phyloP scores from a whole-genome alignment of 2,329 filamentous ascomycete genomes.

The Colletotrichum scovillei region DNA sequence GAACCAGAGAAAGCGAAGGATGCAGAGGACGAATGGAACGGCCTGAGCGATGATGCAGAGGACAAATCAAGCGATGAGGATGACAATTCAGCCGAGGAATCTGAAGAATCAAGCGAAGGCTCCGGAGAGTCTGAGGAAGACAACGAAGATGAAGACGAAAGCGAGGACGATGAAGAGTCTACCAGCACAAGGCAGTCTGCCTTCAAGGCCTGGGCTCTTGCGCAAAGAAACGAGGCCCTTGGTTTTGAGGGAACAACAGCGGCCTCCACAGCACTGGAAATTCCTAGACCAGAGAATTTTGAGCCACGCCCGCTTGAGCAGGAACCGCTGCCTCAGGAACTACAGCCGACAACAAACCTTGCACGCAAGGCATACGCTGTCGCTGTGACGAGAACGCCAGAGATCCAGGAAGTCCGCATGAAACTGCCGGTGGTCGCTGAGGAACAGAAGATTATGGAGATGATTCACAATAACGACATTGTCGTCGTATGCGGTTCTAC shows the following conservation, averaged over 20 bases:
- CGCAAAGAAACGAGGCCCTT: constrained; percentile 85
- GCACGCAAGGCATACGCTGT: constrained; percentile 82
- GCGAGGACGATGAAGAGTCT: constrained; percentile 45
- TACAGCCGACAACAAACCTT: constrained; percentile 69
- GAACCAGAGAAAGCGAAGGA: constrained; percentile 49
- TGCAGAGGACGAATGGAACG: constrained; percentile 41
- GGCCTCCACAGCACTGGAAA: constrained; percentile 56
- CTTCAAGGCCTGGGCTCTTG: constrained; percentile 94
- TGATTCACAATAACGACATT: constrained; percentile 89
- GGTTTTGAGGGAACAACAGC: constrained; percentile 67
- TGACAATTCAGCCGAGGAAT: constrained; percentile 43
- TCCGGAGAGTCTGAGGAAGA: constrained; percentile 43
- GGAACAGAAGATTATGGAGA: constrained; percentile 98
- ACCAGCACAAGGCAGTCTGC: constrained; percentile 63
- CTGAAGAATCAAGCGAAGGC: constrained; percentile 36
- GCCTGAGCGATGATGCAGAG: constrained; percentile 37
- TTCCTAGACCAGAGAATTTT: constrained; percentile 72
- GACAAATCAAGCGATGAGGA: constrained; percentile 3
- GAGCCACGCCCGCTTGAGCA: constrained; percentile 74
- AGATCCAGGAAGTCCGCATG: constrained; percentile 82
- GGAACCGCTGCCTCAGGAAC: constrained; percentile 76
- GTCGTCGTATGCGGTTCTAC: constrained; percentile 95
- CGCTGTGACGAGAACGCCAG: constrained; percentile 73
- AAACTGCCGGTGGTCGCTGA: constrained; percentile 91
- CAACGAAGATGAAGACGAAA: constrained; percentile 47